Base-by-base conservation (phyloP, 2,329 filamentous ascomycete species). In the Dryadomyces sulphureus region DNA sequence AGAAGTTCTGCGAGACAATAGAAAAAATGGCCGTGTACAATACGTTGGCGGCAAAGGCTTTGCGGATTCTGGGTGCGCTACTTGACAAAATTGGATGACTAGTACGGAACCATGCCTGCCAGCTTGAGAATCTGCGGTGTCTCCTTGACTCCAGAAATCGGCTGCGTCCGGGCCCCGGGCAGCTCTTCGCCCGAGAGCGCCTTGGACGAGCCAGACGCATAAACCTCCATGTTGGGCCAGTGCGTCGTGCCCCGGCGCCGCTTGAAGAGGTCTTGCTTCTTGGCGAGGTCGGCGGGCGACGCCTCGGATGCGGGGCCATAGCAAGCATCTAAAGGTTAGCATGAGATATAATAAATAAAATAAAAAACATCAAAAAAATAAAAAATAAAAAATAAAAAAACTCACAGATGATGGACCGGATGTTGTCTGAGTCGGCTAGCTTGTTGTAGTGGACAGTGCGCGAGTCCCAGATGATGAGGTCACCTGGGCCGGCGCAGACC, bases 401-500 rank as follows among this genome's bases (percentile, higher is more conserved):
- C 43, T 4, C 39, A 45, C 43, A 62, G 8, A 62, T 54, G 1
- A 57, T 56, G 7, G 62, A 58, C 2, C 62, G 56, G 22, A 59
- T 58, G 17, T 53, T 43, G 4, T 48, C 50, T 1, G 54, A 55
- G 34, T 52, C 40, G 19, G 62, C 59, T 9, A 59, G 54, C 2
- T 55, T 46, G 20, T 61, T 61, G 43, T 62, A 65, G 46, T 65
- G 63, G 5, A 61, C 55, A 1, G 58, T 61, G 5, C 61, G 56
- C 21, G 54, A 58, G 48, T 66, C 63, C 63, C 64, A 66, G 43
- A 40, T 61, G 44, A 45, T 62, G 36, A 52, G 38, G 39, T 48
- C 36, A 24, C 53, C 43, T 17, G 41, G 25, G 17, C 49, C 45
- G 27, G 46, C 46, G 27, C 43, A 41, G 11, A 50, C 43, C 45